Percentiles rank a stretch among this genome's conserved stretches.
These are phyloP conservation scores for Arachis hypogaea DNA, from an alignment of 306 rosid species.

Conservation along the genomic window DNA sequence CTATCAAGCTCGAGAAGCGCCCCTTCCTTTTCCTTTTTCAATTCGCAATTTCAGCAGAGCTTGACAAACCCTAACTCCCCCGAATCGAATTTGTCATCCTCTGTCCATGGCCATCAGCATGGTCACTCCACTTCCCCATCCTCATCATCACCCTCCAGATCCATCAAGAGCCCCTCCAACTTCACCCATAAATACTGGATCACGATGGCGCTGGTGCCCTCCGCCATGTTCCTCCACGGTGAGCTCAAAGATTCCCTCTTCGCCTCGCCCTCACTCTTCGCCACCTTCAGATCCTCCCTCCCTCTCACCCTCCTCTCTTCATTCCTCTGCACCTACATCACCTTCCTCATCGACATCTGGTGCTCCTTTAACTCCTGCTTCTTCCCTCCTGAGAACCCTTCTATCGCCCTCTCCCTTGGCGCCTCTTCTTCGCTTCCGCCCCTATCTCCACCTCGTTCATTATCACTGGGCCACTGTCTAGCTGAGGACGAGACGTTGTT, in stretches of 20 bases:
- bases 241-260: constrained; percentile 67
- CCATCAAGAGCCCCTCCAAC: constrained; percentile 61
- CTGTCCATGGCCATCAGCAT: too few species aligned
- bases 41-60: neutral
- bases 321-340: constrained; percentile 76
- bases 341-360: constrained; percentile 82
- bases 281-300: constrained; percentile 58
- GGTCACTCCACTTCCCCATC: constrained; percentile 15
- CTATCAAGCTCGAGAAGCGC: constrained; percentile 61
- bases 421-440: constrained; percentile 58
- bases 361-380: constrained; percentile 82
- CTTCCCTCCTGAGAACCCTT: constrained; percentile 83
- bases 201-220: constrained; percentile 76
- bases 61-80: constrained; percentile 49
- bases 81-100: neutral
- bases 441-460: too few species aligned
- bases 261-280: constrained; percentile 48
- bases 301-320: constrained; percentile 59
- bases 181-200: constrained; percentile 68
- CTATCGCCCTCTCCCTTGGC: constrained; percentile 75
- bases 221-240: constrained; percentile 72
- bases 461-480: too few species aligned
- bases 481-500: too few species aligned
- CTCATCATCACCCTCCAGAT: constrained; percentile 53
- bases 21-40: constrained; percentile 55